phyloP scores from a whole-genome alignment of 805 yeast species.

The Isabelozyma heimii region DNA sequence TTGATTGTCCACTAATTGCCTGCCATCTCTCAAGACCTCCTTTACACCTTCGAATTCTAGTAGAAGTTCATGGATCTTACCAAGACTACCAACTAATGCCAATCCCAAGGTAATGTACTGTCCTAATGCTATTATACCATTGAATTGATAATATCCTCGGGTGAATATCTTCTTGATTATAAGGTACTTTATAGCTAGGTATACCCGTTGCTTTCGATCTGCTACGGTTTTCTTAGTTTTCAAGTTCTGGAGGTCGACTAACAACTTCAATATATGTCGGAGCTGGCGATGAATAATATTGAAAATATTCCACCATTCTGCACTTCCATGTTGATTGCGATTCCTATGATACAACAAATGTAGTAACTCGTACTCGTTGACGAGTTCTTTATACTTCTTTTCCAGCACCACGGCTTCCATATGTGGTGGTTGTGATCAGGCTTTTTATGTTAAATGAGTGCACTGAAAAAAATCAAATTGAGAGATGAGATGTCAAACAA shows the following conservation, averaged over 20 bases:
- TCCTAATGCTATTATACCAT: slow-evolving; percentile 65
- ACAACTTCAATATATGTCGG: slow-evolving; percentile 33
- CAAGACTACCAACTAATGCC: slow-evolving; percentile 56
- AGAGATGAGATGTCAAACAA: background rate
- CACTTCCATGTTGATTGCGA: slow-evolving; percentile 69
- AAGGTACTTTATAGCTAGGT: slow-evolving; percentile 22
- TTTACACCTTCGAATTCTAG: slow-evolving; percentile 15
- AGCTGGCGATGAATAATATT: slow-evolving; percentile 59
- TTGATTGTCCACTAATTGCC: background rate
- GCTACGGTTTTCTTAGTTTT: slow-evolving; percentile 4
- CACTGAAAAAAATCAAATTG: background rate
- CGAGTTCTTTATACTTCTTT: slow-evolving; percentile 7
- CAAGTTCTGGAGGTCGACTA: slow-evolving; percentile 10
- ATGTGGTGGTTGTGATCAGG: no score
- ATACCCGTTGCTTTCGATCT: slow-evolving; percentile 10
- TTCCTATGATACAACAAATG: slow-evolving; percentile 69
- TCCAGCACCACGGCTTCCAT: background rate
- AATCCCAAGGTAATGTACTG: slow-evolving; percentile 77
- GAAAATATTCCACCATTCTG: slow-evolving; percentile 76
- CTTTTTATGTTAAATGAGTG: background rate
- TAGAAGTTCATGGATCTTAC: slow-evolving; percentile 37
- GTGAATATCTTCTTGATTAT: slow-evolving; percentile 36
- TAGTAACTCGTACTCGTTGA: slow-evolving; percentile 55
- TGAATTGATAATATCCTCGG: slow-evolving; percentile 57
- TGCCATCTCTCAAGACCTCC: background rate